Evolutionary conservation across 192 early-diverging fungal genomes (phyloP).

Genomic region (Jimgerdemannia flammicorona): DNA sequence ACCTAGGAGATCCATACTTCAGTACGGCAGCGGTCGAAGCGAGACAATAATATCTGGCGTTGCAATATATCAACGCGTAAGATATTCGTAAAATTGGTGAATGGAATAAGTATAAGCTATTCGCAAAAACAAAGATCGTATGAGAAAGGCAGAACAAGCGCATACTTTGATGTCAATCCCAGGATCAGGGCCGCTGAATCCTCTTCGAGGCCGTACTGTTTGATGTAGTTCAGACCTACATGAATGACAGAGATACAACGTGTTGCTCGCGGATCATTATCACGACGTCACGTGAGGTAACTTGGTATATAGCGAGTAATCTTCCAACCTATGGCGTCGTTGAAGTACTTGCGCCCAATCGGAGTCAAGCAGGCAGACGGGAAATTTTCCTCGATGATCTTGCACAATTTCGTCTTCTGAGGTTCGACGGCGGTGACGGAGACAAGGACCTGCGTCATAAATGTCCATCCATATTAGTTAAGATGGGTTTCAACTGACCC

Average conservation of each 20-base stretch:
- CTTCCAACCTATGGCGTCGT: conserved; percentile 34
- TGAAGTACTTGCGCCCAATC: conserved; percentile 56
- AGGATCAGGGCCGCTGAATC: conserved; percentile 32
- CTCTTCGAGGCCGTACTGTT: conserved; percentile 47
- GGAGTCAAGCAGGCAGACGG: conserved; percentile 42
- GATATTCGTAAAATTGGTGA: too few species aligned
- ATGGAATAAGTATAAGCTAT: not conserved
- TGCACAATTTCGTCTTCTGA: conserved; percentile 45
- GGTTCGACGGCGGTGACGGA: conserved; percentile 47
- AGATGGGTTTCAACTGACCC: not conserved
- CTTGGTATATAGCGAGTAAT: conserved; percentile 9
- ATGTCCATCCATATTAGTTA: not conserved
- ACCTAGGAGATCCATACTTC: conserved; percentile 24
- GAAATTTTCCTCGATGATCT: conserved; percentile 38
- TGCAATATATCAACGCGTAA: too few species aligned
- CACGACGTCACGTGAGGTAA: too few species aligned
- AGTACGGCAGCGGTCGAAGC: conserved; percentile 49
- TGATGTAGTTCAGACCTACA: conserved; percentile 20
- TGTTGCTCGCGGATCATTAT: too few species aligned
- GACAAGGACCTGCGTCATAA: conserved; percentile 16
- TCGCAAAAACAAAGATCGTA: not conserved
- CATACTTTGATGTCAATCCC: conserved; percentile 45
- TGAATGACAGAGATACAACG: too few species aligned
- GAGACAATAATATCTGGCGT: conserved; percentile 48
- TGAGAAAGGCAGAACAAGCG: not conserved